Evolutionary conservation across 495 filamentous ascomycete species (phyloP), one percentile per base, ranked within the genome.

Genomic region (Parmelia sp.): DNA sequence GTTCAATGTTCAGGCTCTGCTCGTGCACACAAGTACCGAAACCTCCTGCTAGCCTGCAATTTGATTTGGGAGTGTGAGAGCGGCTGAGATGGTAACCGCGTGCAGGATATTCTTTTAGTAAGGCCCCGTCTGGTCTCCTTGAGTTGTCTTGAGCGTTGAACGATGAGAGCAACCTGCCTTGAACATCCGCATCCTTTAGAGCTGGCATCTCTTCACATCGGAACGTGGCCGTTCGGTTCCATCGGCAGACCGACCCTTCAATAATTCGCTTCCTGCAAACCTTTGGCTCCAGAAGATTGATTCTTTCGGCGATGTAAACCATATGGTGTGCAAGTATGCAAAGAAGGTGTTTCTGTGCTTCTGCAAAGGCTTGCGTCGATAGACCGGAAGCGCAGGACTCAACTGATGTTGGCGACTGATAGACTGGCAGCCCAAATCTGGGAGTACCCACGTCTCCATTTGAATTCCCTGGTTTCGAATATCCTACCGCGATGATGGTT

Each of bases 161-260:
- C 19, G 21, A 23, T 23, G 42, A 45, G 42, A 23, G 19, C 21
- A 23, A n/a, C 2, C 0, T 23, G 21, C 3, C 42, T 10, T 58
- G 57, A 21, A 23, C n/a, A 9, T 40, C 17, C 29, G 36, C 23
- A 2, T 14, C n/a, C 27, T 58, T 8, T 0, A 23, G 27, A 58
- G 33, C 57, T 17, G 23, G 14, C 29, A 57, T 44, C 27, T 36
- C 51, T 21, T 31, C 47, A 35, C 63, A 57, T 25, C 37, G 44
- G 23, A 65, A 65, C 12, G 23, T 47, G 11, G 36, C 45, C 29
- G 19, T 65, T 58, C 31, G 21, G 5, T 61, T 61, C 58, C 63
- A 65, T 40, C 37, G 29, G 27, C 37, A 7, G 45, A 15, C 39
- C 3, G 58, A 29, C 36, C 21, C 58, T 65, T 61, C 58, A 33